Evolutionary conservation across 2,329 filamentous ascomycete genomes (phyloP), one percentile per base, ranked within the genome.

Genomic region (Aspergillus viridinutans): DNA sequence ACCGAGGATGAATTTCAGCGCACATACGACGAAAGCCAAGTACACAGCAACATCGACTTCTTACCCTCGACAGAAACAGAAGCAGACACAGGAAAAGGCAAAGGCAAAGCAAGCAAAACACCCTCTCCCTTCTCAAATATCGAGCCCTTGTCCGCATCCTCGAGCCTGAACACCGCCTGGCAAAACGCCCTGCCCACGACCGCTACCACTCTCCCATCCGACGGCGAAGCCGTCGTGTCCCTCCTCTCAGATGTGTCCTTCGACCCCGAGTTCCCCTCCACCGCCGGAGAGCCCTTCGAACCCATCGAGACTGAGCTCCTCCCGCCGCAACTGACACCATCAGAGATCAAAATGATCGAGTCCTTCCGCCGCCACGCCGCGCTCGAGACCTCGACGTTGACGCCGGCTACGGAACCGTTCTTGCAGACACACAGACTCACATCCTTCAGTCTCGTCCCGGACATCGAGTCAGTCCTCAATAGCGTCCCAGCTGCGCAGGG

Each of bases 171-270:
- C 43, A 20, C 28, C n/a, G 32, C 59, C 51, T 71, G 67, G 67
- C 57, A 68, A 17, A 57, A 55, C 50, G 42, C 52, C 26, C 21
- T 23, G n/a, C 49, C 48, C 49, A 50, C 49, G 29, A 53, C 53
- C 43, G 25, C 56, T 53, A 45, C 48, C 43, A 38, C 50, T 48
- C 23, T 57, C 40, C 42, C 54, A 9, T 63, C 70, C 14, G 78
- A 81, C 61, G 78, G 78, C 26, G 61, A 68, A 38, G 78, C 69
- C 3, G 76, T 80, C 4, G 53, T 76, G 9, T 64, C 66, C n/a
- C 65, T 81, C 26, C 70, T 81, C 9, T 58, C 68, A 1, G 62
- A 70, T 40, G 38, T 63, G 20, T 65, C 64, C 28, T 75, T 76
- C 52, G 67, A 72, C 59, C 69, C 63, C 20, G 59, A 68, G 10